Conservation (phyloP, 441 rosid species). For the Eruca vesicaria region DNA sequence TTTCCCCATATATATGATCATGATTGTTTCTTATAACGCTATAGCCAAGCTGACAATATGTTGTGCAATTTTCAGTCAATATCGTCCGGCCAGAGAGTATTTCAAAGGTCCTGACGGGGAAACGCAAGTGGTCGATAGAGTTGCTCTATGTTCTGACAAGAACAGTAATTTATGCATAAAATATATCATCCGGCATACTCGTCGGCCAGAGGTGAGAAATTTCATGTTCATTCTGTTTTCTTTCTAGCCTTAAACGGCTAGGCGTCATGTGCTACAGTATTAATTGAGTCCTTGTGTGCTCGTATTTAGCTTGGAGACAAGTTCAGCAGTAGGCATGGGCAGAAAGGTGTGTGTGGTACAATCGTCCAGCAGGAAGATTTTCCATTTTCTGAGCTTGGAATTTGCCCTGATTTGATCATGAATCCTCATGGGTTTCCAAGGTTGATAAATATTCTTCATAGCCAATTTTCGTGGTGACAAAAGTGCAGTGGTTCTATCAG, state of each 20-base stretch:
- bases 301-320: slow-evolving; percentile 83
- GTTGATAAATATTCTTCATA: slow-evolving; percentile 25
- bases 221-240: slow-evolving; percentile 4
- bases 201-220: slow-evolving; percentile 85
- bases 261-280: slow-evolving; percentile 10
- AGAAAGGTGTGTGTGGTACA: slow-evolving; percentile 97
- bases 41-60: neutral
- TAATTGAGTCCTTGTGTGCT: slow-evolving; percentile 1
- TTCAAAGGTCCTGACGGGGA: slow-evolving; percentile 84
- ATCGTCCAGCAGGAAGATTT: slow-evolving; percentile 95
- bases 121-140: slow-evolving; percentile 80
- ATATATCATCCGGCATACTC: slow-evolving; percentile 82
- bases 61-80: slow-evolving; percentile 50
- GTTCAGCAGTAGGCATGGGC: slow-evolving; percentile 98
- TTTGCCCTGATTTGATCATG: slow-evolving; percentile 97
- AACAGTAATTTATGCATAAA: slow-evolving; percentile 54
- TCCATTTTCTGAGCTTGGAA: slow-evolving; percentile 95
- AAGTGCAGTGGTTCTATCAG: no score
- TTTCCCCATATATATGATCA: neutral
- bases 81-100: slow-evolving; percentile 50
- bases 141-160: slow-evolving; percentile 68
- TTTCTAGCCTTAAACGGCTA: neutral
- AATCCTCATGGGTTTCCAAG: slow-evolving; percentile 99
- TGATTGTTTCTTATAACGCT: slow-evolving; percentile 18
- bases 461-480: no score